Evolutionary conservation across 2,329 filamentous ascomycete species (phyloP).

Genomic region (Bisporella sp.): DNA sequence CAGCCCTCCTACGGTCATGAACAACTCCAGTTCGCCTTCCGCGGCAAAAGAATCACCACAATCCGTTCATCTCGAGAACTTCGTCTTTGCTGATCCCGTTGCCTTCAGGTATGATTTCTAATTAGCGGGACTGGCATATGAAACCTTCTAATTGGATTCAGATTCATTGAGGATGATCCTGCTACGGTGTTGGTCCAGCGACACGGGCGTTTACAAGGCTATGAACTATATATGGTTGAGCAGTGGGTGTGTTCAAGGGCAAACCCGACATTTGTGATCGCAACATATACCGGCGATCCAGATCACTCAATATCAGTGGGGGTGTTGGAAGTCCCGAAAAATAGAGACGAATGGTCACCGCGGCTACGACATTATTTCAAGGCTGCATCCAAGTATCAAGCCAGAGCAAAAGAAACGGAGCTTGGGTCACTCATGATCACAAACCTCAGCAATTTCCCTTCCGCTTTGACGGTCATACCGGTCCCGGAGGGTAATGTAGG

Average conservation of each 20-base stretch:
- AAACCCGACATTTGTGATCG: conserved; percentile 86
- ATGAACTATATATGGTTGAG: conserved; percentile 90
- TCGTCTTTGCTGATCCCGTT: conserved; percentile 60
- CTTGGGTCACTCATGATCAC: conserved; percentile 88
- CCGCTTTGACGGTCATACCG: conserved; percentile 82
- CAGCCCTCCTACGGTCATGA: no score
- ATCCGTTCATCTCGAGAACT: conserved; percentile 38
- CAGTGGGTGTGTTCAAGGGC: conserved; percentile 94
- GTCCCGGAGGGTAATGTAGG: conserved; percentile 81
- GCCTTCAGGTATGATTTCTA: conserved; percentile 42
- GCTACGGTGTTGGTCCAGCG: conserved; percentile 69
- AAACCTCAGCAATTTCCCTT: conserved; percentile 87
- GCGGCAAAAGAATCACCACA: neutral
- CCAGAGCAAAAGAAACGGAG: conserved; percentile 72
- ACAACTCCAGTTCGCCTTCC: no score
- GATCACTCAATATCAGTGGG: conserved; percentile 72
- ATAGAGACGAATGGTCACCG: conserved; percentile 74
- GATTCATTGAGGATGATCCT: conserved; percentile 80
- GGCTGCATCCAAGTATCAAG: conserved; percentile 78
- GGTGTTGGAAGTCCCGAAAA: conserved; percentile 73
- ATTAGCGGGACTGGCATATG: neutral
- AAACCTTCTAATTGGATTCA: conserved; percentile 22
- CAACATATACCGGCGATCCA: conserved; percentile 84
- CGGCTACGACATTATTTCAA: conserved; percentile 78
- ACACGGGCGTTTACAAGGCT: conserved; percentile 64